Conservation (phyloP, 495 filamentous ascomycete genomes). For the Wilcoxina mikolae region DNA sequence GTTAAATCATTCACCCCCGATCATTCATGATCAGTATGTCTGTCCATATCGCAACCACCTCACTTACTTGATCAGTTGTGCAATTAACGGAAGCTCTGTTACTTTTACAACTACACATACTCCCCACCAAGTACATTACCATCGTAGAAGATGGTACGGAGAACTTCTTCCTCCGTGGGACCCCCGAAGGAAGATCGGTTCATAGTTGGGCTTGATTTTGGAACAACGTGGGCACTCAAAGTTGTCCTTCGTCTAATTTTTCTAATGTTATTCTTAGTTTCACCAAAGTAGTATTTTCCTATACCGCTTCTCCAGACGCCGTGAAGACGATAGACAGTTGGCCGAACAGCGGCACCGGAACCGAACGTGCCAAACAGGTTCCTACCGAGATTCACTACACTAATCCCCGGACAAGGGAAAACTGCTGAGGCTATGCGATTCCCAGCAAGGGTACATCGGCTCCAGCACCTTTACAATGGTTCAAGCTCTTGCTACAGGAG, state of each 20-base stretch:
- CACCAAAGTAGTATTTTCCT: neutral
- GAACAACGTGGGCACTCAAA: conserved; percentile 1
- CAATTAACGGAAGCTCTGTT: too few species aligned
- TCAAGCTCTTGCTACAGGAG: conserved; percentile 23
- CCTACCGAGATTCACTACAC: conserved; percentile 49
- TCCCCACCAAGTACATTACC: too few species aligned
- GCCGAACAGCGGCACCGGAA: conserved; percentile 55
- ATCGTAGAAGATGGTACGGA: too few species aligned
- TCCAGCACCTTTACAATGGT: conserved; percentile 12
- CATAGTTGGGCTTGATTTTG: conserved; percentile 2
- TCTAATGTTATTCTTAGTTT: neutral
- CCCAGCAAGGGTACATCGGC: conserved; percentile 10
- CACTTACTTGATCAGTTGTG: too few species aligned
- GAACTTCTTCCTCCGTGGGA: too few species aligned
- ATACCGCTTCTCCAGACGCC: neutral
- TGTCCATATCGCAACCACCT: too few species aligned
- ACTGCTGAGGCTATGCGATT: conserved; percentile 49
- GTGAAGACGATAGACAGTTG: conserved; percentile 64
- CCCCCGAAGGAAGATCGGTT: too few species aligned
- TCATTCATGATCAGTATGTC: too few species aligned
- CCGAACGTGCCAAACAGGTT: conserved; percentile 41
- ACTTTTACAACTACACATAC: too few species aligned
- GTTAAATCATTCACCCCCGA: too few species aligned
- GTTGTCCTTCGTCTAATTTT: too few species aligned
- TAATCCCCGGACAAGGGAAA: conserved; percentile 34